A percentile compares a stretch with the other conserved stretches of the same genome.
Conservation (phyloP, 2,329 filamentous ascomycete species). For the Hymenoscyphus linearis region DNA sequence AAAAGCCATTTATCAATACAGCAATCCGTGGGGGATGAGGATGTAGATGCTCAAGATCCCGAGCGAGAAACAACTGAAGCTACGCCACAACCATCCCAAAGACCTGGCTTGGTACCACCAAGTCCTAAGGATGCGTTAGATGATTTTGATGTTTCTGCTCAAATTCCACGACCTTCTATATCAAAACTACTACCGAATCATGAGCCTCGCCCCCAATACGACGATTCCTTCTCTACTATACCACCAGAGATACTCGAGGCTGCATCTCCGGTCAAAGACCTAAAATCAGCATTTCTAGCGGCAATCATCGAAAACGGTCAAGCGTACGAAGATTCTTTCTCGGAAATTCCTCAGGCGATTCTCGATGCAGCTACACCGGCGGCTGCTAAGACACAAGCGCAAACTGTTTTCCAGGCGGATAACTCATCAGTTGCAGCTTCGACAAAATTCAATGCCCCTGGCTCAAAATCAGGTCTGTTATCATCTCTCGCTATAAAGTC, state of each 20-base stretch:
- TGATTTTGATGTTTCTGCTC: conserved; percentile 11
- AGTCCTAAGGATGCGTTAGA: conserved; percentile 7
- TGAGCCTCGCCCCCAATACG: neutral
- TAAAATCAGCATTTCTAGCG: conserved; percentile 6
- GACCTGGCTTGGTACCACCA: conserved; percentile 10
- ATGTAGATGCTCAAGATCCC: conserved; percentile 23
- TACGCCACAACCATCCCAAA: conserved; percentile 17
- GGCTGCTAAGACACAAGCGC: conserved; percentile 12
- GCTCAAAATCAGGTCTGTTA: conserved; percentile 3
- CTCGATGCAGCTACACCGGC: conserved; percentile 15
- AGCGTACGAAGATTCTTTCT: conserved; percentile 25
- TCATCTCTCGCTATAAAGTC: conserved; percentile 7
- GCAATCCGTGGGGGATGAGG: conserved; percentile 3
- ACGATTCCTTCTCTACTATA: conserved; percentile 21
- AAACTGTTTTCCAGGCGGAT: conserved; percentile 3
- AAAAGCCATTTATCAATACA: conserved; percentile 15
- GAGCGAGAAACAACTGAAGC: conserved; percentile 11
- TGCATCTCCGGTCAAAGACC: conserved; percentile 14
- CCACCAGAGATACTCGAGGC: conserved; percentile 19
- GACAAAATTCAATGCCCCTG: conserved; percentile 9
- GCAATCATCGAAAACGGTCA: conserved; percentile 7
- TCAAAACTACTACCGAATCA: conserved; percentile 15
- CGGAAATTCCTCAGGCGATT: conserved; percentile 16
- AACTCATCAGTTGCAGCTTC: neutral
- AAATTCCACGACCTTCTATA: conserved; percentile 12